Evolutionary conservation across 257 asterid genomes (phyloP).

Genomic region (Solanum clarkiae): DNA sequence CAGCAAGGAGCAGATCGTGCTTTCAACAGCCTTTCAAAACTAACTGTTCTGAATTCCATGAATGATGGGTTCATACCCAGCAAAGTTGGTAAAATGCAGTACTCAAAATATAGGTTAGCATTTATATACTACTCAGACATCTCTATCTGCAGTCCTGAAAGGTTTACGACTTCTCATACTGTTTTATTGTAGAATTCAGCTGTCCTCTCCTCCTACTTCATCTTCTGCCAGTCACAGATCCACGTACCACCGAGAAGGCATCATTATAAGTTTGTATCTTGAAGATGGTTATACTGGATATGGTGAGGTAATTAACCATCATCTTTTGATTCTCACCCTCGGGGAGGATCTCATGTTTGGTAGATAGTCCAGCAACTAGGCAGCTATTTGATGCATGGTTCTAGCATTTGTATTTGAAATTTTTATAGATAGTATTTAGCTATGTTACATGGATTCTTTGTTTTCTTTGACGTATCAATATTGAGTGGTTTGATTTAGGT

Average conservation of each 20-base stretch:
- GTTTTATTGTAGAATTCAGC: constrained; percentile 49
- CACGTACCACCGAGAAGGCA: constrained; percentile 70
- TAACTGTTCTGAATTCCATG: constrained; percentile 23
- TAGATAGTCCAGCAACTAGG: background rate
- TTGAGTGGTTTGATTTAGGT: background rate
- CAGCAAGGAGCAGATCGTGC: constrained; percentile 62
- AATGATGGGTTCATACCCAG: constrained; percentile 12
- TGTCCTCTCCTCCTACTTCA: constrained; percentile 88
- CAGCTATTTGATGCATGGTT: background rate
- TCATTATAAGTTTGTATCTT: constrained; percentile 50
- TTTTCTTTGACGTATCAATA: background rate
- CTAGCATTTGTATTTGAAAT: background rate
- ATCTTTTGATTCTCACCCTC: background rate
- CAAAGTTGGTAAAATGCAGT: constrained; percentile 60
- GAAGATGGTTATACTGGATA: constrained; percentile 78
- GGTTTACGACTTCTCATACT: background rate
- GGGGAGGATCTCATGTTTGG: background rate
- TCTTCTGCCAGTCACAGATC: constrained; percentile 29
- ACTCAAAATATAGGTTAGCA: constrained; percentile 62
- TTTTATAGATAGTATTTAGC: background rate
- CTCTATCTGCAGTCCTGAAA: background rate
- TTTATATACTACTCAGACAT: background rate
- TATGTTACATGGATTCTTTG: background rate
- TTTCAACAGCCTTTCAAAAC: constrained; percentile 39
- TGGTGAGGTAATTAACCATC: constrained; percentile 59